Conservation (phyloP, 2,329 filamentous ascomycete genomes). For the Aureobasidium pullulans region DNA sequence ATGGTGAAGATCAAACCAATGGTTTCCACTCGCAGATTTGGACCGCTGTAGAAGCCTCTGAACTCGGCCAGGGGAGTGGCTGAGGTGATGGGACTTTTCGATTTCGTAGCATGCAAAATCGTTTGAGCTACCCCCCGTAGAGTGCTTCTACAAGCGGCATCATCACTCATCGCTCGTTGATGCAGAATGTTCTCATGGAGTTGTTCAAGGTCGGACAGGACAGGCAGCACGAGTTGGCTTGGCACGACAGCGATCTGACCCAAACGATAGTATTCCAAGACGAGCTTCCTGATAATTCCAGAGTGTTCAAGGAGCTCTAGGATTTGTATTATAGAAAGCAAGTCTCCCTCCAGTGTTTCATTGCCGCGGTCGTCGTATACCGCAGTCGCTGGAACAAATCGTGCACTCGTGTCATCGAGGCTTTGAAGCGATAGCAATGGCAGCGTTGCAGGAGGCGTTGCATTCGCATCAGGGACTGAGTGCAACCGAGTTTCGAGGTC, state of each 20-base stretch:
- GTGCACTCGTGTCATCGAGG: not conserved
- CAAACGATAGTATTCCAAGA: not conserved
- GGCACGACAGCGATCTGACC: not conserved
- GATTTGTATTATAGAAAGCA: not conserved
- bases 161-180: not conserved
- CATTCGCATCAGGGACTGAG: not conserved
- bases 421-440: not conserved
- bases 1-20: constrained; percentile 18
- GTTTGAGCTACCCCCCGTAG: no score
- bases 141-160: not conserved
- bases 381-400: not conserved
- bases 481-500: no score
- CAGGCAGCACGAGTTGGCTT: not conserved
- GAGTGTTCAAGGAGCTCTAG: not conserved
- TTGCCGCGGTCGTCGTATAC: not conserved
- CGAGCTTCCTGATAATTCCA: not conserved
- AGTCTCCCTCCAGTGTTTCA: not conserved
- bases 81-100: not conserved
- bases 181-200: not conserved
- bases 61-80: constrained; percentile 8
- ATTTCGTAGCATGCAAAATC: not conserved
- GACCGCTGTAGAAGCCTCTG: constrained; percentile 15
- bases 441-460: not conserved
- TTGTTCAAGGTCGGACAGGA: not conserved
- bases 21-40: constrained; percentile 18